Evolutionary conservation across 768 basidiomycete genomes (phyloP), one percentile per base, ranked within the genome.

Genomic region (Russula abietina): DNA sequence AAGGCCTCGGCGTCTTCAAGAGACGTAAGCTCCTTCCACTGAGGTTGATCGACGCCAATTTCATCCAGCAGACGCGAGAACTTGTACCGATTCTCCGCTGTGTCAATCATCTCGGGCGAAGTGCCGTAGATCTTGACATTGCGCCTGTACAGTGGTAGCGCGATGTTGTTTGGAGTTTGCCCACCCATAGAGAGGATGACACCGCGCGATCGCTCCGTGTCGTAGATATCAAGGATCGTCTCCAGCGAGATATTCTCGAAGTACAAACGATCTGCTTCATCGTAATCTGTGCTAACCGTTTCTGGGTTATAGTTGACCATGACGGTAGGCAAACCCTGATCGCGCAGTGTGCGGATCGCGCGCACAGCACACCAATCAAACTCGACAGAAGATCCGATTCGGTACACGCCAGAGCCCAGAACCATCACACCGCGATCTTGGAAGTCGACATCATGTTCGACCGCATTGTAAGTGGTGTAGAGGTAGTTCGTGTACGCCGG

Each of bases 301-400:
- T 98, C 96, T 16, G 96, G 97, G 75, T 99, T 98, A 77, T 98
- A 98, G 78, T 99, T 98, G 78, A 98, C 90, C 96, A 98, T 99
- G 74, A 98, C 85, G 4, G 96, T 98, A 65, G 91, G 92, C 54
- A 93, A 77, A 19, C 95, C 94, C 70, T 91, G 87, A n/a, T 96
- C 91, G 67, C 95, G 92, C 32, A 99, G 80, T 0, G 97, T 98
- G 68, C 96, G 80, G 72, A 98, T 98, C 36, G 95, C 93, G 54
- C 95, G 88, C 57, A 99, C 96, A 17, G 96, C 97, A 74, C 96
- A 98, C 96, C 96, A 99, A 73, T 98, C 96, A 76, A 99, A 98
- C 77, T 99, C 96, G 74, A 99, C 96, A 6, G 96, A 98, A 2
- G 96, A 98, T 19, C 97, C 96, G 68, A 99, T 99, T 57, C 97